Conservation (phyloP, 106 monocot genomes). For the Dendrobium catenatum region DNA sequence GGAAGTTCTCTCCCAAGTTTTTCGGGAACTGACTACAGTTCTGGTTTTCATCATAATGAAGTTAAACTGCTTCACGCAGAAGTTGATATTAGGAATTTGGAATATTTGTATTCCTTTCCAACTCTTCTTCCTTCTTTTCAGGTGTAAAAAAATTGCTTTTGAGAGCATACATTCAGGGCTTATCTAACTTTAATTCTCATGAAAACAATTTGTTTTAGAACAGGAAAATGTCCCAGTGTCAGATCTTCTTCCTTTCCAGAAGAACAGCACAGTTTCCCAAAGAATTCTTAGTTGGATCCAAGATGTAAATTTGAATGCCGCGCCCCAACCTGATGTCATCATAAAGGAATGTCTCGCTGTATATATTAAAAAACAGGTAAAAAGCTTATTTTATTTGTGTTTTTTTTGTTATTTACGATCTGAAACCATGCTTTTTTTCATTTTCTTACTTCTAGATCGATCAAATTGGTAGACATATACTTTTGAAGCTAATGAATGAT, state of each 20-base stretch:
- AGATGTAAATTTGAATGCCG: constrained; percentile 28
- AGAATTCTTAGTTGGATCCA: constrained; percentile 64
- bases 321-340: constrained; percentile 53
- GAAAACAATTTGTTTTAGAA: too few relatives aligned
- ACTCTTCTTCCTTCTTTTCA: constrained; percentile 66
- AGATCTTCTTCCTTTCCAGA: constrained; percentile 81
- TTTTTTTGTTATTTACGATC: background rate
- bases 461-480: constrained; percentile 65
- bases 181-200: background rate
- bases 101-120: constrained; percentile 22
- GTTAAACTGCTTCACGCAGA: constrained; percentile 14
- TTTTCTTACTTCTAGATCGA: constrained; percentile 56
- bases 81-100: constrained; percentile 1
- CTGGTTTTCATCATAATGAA: constrained; percentile 51
- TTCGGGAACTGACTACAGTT: constrained; percentile 52
- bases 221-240: constrained; percentile 27
- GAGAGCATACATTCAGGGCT: background rate
- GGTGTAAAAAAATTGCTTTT: background rate
- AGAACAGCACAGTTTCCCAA: constrained; percentile 69
- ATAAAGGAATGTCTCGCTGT: constrained; percentile 63
- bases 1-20: constrained; percentile 11
- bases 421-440: background rate
- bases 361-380: constrained; percentile 74
- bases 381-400: background rate
- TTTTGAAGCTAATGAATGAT: constrained; percentile 75